These are phyloP conservation scores for Boechera divaricarpa DNA, from an alignment of 345 rosid genomes.

Conservation along the genomic window DNA sequence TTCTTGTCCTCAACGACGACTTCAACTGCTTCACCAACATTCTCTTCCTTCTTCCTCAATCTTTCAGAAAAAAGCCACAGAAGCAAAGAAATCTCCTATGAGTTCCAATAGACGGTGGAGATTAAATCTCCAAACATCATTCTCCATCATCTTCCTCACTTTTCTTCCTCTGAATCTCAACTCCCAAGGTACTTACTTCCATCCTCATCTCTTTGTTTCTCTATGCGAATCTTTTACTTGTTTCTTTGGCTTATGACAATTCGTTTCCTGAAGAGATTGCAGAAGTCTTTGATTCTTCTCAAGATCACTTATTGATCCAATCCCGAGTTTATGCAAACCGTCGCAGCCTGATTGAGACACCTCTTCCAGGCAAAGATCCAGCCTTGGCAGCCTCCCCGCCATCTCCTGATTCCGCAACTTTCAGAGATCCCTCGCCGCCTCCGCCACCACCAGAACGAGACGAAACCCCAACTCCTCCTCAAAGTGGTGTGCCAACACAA, in stretches of 20 bases:
- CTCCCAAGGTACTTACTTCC: conserved; percentile 28
- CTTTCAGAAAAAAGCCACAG: conserved; percentile 18
- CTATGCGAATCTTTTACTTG: background rate
- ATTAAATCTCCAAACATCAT: conserved; percentile 28
- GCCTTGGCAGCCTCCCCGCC: conserved; percentile 29
- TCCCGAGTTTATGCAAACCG: conserved; percentile 25
- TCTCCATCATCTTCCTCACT: conserved; percentile 38
- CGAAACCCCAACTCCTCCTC: conserved; percentile 19
- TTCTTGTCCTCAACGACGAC: conserved; percentile 38
- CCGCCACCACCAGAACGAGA: background rate
- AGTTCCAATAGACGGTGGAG: conserved; percentile 20
- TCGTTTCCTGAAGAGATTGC: conserved; percentile 9
- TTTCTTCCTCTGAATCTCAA: conserved; percentile 35
- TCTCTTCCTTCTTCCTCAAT: conserved; percentile 9
- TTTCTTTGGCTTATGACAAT: conserved; percentile 8
- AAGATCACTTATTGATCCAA: conserved; percentile 17
- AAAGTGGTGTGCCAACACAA: conserved; percentile 6
- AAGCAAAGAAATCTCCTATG: conserved; percentile 31
- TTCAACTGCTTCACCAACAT: conserved; percentile 33
- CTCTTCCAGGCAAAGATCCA: conserved; percentile 8
- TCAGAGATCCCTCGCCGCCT: background rate
- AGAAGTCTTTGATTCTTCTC: conserved; percentile 35
- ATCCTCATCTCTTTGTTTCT: conserved; percentile 29
- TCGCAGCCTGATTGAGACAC: conserved; percentile 28
- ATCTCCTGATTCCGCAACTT: background rate